Evolutionary conservation across 2,329 filamentous ascomycete genomes (phyloP), one percentile per base, ranked within the genome.

Genomic region (Botrytis elliptica): DNA sequence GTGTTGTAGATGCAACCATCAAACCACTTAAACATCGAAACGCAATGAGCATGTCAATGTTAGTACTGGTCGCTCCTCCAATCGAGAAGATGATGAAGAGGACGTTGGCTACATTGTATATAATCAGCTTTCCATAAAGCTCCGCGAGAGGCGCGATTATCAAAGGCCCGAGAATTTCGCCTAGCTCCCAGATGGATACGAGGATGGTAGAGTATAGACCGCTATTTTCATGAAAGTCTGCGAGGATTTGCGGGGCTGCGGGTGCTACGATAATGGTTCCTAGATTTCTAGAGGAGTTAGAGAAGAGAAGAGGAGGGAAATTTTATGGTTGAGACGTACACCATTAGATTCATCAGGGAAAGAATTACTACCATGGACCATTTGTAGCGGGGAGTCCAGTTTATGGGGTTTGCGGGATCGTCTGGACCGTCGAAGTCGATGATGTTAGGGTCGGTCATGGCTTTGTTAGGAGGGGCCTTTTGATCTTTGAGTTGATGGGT

Each of bases 11-110:
- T 16, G 76, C 67, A 70, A 90, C 90, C 22, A 88, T 81, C 20
- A 88, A 81, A 14, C 91, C 92, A 4, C 87, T 85, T 5, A 92
- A 77, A 76, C 92, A 87, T 2, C 90, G 87, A 77, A 91, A 89
- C 18, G 82, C 84, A 65, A 90, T 85, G 44, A 91, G 82, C 63
- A 84, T 79, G 16, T 79, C 81, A 29, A 87, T 78, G 20, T 82
- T 84, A 0, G 84, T 84, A 0, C 86, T 84, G 38, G 86, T 79
- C 0, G 88, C 88, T 77, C 86, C 86, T 46, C 69, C 69, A 18
- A 78, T 72, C 0, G 69, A 79, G 69, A 77, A 76, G 66, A 86
- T 85, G 3, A 86, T 83, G 42, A 88, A 81, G 46, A 86, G 82
- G 82, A 85, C 85, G 77, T 85, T 88, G 40, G 84, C 84, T 9